Evolutionary conservation across 371 early-diverging fungal species (phyloP), one percentile per base, ranked within the genome.

Genomic region (Syncephalis fuscata): DNA sequence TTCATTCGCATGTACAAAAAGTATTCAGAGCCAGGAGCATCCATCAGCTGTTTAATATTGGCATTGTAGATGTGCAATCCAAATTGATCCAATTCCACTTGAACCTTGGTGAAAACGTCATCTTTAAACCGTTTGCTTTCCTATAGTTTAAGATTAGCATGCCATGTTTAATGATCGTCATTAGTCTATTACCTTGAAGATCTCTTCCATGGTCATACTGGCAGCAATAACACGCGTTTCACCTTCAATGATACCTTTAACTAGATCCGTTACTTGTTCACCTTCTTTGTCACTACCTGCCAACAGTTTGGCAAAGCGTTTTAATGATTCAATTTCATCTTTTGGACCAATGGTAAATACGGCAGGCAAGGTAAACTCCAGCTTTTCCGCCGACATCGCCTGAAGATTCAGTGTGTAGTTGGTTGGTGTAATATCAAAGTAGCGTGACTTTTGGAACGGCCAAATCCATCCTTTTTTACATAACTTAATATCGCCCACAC

Each of bases 211-310:
- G 22, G 65, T 59, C 68, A 71, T 58, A 25, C 48, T 49, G 3
- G 70, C 70, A 36, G 68, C 71, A 37, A 73, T 56, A 19, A 72
- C 73, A 27, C 71, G 56, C 20, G 69, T 71, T 52, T 73, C 73
- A 43, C 73, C 73, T 55, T 73, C 71, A 25, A 73, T 64, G 40
- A 73, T 57, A 64, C 73, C 73, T 19, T 55, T 47, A 36, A 73
- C 66, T 16, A 72, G 45, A 21, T 71, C 68, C n/a, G 39, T 48
- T 14, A 56, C 48, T n/a, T 66, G 49, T 10, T 54, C 51, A 5
- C 20, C 21, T 22, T 47, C 41, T 20, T 53, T 57, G 11, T 49
- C 48, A 9, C 25, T 43, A 7, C 50, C 56, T 14, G 66, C 54
- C 44, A 72, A 52, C 22, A 67, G 48, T 19, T 55, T 53, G 3